These are phyloP conservation scores for Skeletonema marinoi DNA, from an alignment of 108 stramenopile species.

Conservation along the genomic window DNA sequence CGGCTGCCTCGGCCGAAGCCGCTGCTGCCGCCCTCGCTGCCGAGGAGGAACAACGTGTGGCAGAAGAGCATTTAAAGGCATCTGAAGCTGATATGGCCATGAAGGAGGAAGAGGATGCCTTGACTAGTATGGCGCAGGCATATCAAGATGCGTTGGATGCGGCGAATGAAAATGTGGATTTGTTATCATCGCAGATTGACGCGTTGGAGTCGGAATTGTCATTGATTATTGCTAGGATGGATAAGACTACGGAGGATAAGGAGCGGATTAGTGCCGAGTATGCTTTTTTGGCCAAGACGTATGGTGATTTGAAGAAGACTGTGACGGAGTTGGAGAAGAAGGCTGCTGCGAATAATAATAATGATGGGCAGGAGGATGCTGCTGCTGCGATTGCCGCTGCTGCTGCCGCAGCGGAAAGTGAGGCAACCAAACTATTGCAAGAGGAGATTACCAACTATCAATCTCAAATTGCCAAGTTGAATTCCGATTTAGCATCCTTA, in stretches of 20 bases:
- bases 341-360: neutral
- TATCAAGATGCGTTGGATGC: constrained; percentile 41
- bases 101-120: constrained; percentile 23
- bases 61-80: neutral
- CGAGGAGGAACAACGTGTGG: neutral
- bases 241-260: constrained; percentile 25
- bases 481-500: neutral
- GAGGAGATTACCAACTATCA: constrained; percentile 18
- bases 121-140: constrained; percentile 29
- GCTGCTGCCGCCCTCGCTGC: neutral
- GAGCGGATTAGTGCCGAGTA: constrained; percentile 47
- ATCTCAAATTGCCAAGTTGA: constrained; percentile 11
- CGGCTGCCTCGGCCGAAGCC: neutral
- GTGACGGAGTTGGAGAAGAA: neutral
- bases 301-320: constrained; percentile 33
- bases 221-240: constrained; percentile 8
- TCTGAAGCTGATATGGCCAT: neutral
- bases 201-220: constrained; percentile 30
- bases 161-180: constrained; percentile 39
- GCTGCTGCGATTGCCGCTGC: neutral
- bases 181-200: constrained; percentile 28
- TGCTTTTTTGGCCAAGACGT: constrained; percentile 40
- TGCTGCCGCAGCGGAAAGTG: neutral
- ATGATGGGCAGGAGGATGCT: neutral
- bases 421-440: neutral